phyloP scores from a whole-genome alignment of 345 rosid genomes.

The Noccaea caerulescens region DNA sequence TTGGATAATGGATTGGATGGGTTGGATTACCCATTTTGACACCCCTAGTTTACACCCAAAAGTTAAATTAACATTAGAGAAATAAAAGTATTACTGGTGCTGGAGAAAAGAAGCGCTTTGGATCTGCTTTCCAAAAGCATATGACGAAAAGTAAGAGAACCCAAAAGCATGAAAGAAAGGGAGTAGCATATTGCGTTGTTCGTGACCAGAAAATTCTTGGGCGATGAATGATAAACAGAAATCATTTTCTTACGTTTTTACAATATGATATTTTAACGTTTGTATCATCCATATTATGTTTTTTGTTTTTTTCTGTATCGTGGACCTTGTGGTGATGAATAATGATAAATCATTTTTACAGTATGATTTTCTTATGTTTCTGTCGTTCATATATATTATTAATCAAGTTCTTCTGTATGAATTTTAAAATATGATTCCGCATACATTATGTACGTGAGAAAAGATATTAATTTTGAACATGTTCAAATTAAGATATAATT shows the following conservation, averaged over 20 bases:
- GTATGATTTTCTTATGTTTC: background rate
- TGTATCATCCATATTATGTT: background rate
- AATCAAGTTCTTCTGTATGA: background rate
- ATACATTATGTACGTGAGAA: background rate
- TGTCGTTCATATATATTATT: background rate
- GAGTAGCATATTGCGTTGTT: constrained; percentile 23
- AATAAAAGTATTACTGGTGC: constrained; percentile 37
- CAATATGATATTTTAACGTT: background rate
- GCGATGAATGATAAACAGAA: background rate
- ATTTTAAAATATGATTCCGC: background rate
- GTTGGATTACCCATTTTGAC: too few species aligned
- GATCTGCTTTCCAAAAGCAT: constrained; percentile 47
- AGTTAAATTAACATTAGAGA: constrained; percentile 27
- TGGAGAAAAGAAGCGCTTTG: constrained; percentile 37
- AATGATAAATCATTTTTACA: background rate
- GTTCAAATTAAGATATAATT: background rate
- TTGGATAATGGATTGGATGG: too few species aligned
- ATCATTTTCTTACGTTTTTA: too few species aligned
- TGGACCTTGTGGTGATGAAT: background rate
- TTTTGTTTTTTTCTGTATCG: background rate
- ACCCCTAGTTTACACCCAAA: constrained; percentile 33
- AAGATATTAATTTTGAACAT: background rate
- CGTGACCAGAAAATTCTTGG: constrained; percentile 4
- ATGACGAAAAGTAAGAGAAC: constrained; percentile 33
- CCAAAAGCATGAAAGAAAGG: constrained; percentile 31